Evolutionary conservation across 2,329 filamentous ascomycete species (phyloP), one percentile per base, ranked within the genome.

Genomic region (Bertia moriformis): DNA sequence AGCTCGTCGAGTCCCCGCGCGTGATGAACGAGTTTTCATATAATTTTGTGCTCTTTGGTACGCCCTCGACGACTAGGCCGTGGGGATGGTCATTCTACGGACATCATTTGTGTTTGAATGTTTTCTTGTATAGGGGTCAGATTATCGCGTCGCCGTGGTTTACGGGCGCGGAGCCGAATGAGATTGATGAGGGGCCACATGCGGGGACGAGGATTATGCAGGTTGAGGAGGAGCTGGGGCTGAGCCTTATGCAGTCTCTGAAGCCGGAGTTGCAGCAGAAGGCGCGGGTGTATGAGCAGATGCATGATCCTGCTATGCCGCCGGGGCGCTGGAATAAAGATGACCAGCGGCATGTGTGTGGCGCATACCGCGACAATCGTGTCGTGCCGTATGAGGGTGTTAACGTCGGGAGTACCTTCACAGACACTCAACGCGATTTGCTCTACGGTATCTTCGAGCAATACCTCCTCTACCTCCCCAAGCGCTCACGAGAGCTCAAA

Each of bases 21-120:
- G 69, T 87, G 39, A 74, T 83, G 69, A 86, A 85, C 58, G 72
- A 84, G 52, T 73, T 70, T 58, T 83, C 76, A 1, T 87, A 87
- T 65, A 86, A 86, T 57, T 79, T 85, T 42, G 71, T 74, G 24
- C 59, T 86, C 2, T 86, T 86, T 50, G 80, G 80, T 10, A 55
- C 56, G 7, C 78, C 78, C 0, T 77, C 73, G 0, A 51, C 59
- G 0, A 60, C 61, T 0, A 46, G 57, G 2, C 75, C 80, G 0
- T 87, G 82, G 82, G 82, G 81, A 1, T 83, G 73, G 56, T 71
- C 73, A 0, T 74, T 86, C 49, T 89, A 86, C 57, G 83, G 83
- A 4, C 83, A 89, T 53, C 83, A 89, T 48, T 64, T 89, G 2
- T 85, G 80, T 46, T 65, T 88, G 2, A 78, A 77, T 48, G 66